phyloP scores from a whole-genome alignment of 257 asterid genomes.

The Verbascum thapsus region DNA sequence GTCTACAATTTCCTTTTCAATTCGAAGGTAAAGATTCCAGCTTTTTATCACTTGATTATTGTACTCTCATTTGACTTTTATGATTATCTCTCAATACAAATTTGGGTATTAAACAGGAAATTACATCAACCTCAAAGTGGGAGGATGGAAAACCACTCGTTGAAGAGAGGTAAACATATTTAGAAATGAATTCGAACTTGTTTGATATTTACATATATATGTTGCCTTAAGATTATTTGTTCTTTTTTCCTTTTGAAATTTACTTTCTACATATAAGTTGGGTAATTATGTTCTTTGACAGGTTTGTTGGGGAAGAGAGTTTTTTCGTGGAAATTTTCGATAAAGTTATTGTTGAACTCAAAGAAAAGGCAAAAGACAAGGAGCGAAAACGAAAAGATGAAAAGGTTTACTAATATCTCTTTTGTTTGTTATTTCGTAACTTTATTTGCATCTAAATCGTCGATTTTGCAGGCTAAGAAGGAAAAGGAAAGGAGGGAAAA shows the following conservation, averaged over 20 bases:
- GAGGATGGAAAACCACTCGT: constrained; percentile 69
- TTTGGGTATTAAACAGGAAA: constrained; percentile 52
- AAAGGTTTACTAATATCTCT: constrained; percentile 48
- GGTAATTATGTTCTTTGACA: constrained; percentile 38
- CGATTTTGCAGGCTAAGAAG: constrained; percentile 62
- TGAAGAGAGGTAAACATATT: constrained; percentile 64
- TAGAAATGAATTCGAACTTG: background rate
- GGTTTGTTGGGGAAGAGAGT: constrained; percentile 74
- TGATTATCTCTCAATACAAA: constrained; percentile 18
- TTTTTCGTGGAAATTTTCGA: constrained; percentile 64
- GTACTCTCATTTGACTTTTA: constrained; percentile 21
- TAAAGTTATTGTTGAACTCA: constrained; percentile 56
- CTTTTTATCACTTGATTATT: constrained; percentile 13
- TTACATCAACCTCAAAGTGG: constrained; percentile 77
- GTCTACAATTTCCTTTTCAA: constrained; percentile 52
- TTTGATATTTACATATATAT: too few species aligned
- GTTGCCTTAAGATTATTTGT: too few species aligned
- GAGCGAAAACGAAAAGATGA: constrained; percentile 86
- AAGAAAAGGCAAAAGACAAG: constrained; percentile 78
- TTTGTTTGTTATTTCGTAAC: constrained; percentile 13
- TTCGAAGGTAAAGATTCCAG: constrained; percentile 58
- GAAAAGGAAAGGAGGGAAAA: constrained; percentile 65
- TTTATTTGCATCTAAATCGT: background rate
- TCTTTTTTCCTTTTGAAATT: too few species aligned
- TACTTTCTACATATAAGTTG: background rate